Evolutionary conservation across 2,329 filamentous ascomycete genomes (phyloP), one percentile per base, ranked within the genome.

Genomic region (Aspergillus carbonarius): DNA sequence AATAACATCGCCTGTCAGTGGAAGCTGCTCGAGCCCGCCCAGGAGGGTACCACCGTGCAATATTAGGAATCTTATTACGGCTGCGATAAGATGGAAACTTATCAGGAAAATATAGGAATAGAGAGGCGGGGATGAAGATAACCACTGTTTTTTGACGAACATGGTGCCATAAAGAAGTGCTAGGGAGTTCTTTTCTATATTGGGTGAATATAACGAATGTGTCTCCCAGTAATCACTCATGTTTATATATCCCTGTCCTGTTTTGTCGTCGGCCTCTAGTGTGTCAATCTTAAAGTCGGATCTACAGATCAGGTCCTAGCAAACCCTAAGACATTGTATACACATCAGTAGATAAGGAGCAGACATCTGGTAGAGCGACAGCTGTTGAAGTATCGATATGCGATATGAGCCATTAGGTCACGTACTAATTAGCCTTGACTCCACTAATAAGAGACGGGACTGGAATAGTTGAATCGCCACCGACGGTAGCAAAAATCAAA

Each of bases 11-110:
- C 83, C 27, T 98, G 93, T 77, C 81, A 87, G 64, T 98, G 93
- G 92, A 89, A 90, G 75, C 76, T 98, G 40, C 81, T 99, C 44
- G 90, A 96, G 76, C 93, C 92, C 8, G 93, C 93, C 0, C 87
- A 95, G 69, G 92, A 75, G 25, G 79, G 79, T 17, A 72, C 79
- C 4, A 76, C 72, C 6, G 76, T 80, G 25, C 51, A 67, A 30
- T 60, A 62, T 52, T 60, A 52, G 57, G 12, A 7, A 39, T n/a
- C 10, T 1, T 8, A 39, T 39, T 12, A 8, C 25, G 17, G 27
- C 15, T 54, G 12, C n/a, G 6, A 30, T 10, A 20, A 18, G 10
- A 13, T 4, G 7, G 9, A 15, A 2, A 3, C 8, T 32, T 12
- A 3, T 30, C 15, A 18, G 2, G 6, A 8, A 48, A 18, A 7